Conservation (phyloP, 805 yeast species). For the Pachysolen tannophilus region DNA sequence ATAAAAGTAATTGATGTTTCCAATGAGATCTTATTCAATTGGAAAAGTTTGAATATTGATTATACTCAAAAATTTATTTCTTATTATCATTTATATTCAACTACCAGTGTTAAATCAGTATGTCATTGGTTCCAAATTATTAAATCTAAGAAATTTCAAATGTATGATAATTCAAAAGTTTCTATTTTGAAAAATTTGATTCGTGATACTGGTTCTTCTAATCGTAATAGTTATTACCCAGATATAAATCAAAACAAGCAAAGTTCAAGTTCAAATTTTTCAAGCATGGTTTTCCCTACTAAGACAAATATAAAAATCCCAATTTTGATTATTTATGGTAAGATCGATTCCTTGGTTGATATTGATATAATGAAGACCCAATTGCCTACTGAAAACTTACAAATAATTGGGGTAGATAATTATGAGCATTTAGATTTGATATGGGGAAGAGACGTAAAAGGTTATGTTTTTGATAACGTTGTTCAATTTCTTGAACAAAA, state of each 20-base stretch:
- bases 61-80: conserved; percentile 36
- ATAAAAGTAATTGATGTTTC: conserved; percentile 37
- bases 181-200: conserved; percentile 23
- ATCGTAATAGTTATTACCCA: background rate
- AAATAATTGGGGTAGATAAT: conserved; percentile 42
- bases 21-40: conserved; percentile 37
- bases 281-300: conserved; percentile 57
- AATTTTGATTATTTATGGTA: conserved; percentile 73
- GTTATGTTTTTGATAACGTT: conserved; percentile 35
- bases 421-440: conserved; percentile 89
- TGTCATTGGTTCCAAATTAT: conserved; percentile 43
- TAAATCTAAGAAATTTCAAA: conserved; percentile 37
- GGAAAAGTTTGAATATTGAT: conserved; percentile 37
- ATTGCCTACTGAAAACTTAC: conserved; percentile 5
- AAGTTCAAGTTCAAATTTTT: conserved; percentile 26
- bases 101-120: conserved; percentile 49
- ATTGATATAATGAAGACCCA: conserved; percentile 51
- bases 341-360: conserved; percentile 77
- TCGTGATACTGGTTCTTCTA: conserved; percentile 15
- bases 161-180: conserved; percentile 38
- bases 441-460: conserved; percentile 76
- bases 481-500: conserved; percentile 25
- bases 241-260: background rate
- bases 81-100: conserved; percentile 45
- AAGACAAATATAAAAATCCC: conserved; percentile 60